Percentiles rank a stretch among this genome's conserved stretches.
These are phyloP conservation scores for Penicillium sp. DNA, from an alignment of 2,329 filamentous ascomycete genomes.

Conservation along the genomic window DNA sequence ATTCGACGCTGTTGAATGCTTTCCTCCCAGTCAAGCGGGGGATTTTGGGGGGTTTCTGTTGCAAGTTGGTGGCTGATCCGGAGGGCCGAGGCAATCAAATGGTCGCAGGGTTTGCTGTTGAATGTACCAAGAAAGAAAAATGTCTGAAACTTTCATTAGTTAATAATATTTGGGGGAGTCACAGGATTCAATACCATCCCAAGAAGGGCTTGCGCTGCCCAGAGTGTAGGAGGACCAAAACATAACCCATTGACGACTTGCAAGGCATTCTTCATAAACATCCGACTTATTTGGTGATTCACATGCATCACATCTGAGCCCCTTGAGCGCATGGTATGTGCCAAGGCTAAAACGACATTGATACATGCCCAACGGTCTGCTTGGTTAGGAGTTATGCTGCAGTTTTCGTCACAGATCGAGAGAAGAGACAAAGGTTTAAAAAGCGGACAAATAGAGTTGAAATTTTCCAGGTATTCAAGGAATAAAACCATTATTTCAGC, in stretches of 20 bases:
- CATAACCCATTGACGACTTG: not conserved
- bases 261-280: conserved; percentile 1
- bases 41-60: no score
- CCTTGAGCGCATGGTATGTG: not conserved
- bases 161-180: no score
- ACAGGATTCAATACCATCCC: not conserved
- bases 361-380: not conserved
- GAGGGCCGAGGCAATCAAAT: not conserved
- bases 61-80: not conserved
- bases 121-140: not conserved
- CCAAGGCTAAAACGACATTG: not conserved
- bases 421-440: not conserved
- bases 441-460: not conserved
- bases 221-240: not conserved
- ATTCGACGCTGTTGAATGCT: not conserved
- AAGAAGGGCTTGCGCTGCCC: not conserved
- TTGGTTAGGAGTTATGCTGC: not conserved
- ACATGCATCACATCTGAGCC: not conserved
- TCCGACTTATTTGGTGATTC: not conserved
- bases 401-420: not conserved
- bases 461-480: not conserved
- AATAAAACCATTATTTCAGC: not conserved
- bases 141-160: not conserved
- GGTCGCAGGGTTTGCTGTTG: not conserved
- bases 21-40: not conserved